phyloP scores from a whole-genome alignment of 768 basidiomycete genomes.

The Russula olivacea region DNA sequence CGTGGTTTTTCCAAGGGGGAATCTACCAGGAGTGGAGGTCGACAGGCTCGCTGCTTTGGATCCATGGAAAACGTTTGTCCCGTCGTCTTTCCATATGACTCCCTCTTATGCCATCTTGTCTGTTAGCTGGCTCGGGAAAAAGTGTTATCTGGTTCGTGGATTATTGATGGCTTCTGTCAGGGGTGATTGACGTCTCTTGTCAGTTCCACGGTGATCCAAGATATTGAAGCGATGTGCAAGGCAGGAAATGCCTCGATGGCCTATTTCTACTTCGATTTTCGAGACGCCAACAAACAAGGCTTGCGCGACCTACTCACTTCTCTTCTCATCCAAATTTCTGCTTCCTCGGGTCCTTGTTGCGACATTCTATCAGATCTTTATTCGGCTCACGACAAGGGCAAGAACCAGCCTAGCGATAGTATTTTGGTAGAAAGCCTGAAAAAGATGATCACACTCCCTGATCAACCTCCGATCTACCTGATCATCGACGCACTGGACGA shows the following conservation, averaged over 20 bases:
- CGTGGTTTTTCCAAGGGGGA: background rate
- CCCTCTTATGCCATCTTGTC: background rate
- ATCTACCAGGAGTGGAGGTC: background rate
- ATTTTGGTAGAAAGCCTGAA: background rate
- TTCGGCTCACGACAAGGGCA: background rate
- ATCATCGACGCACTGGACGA: constrained; percentile 11
- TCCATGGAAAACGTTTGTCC: constrained; percentile 10
- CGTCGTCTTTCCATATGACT: too few species aligned
- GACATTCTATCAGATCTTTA: background rate
- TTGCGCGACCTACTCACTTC: background rate
- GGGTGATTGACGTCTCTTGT: background rate
- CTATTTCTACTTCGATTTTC: constrained; percentile 5
- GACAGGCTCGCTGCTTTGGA: background rate
- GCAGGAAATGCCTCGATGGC: background rate
- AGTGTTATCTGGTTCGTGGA: constrained; percentile 5
- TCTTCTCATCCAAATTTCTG: constrained; percentile 1
- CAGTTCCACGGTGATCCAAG: constrained; percentile 7
- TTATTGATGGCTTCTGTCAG: too few species aligned
- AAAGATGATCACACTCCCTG: background rate
- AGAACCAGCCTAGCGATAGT: background rate
- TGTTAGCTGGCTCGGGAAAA: constrained; percentile 10
- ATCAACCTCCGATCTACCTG: background rate
- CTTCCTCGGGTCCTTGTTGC: background rate
- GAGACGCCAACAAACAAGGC: background rate
- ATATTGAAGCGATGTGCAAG: background rate